These are phyloP conservation scores for Rugonectria rugulosa DNA, from an alignment of 2,329 filamentous ascomycete genomes.

Conservation along the genomic window DNA sequence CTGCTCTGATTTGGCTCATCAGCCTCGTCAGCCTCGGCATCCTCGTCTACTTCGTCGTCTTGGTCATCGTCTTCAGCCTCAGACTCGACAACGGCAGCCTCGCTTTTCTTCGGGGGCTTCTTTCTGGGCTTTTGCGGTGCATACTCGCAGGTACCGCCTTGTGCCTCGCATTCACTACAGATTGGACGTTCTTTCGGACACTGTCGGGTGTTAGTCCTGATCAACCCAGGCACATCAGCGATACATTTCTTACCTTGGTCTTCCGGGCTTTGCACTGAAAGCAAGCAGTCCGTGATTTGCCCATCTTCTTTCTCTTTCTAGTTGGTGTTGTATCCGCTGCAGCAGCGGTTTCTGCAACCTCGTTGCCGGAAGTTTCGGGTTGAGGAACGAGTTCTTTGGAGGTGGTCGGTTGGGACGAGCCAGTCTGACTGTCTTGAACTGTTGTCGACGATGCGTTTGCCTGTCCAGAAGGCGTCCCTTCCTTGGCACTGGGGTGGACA, in stretches of 20 bases:
- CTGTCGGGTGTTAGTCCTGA: constrained; percentile 36
- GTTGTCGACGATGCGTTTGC: constrained; percentile 34
- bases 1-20: not conserved
- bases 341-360: constrained; percentile 8
- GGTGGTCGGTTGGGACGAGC: constrained; percentile 39
- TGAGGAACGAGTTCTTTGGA: constrained; percentile 34
- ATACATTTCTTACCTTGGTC: constrained; percentile 46
- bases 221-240: not conserved
- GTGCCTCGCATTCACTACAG: constrained; percentile 48
- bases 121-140: constrained; percentile 42
- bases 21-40: not conserved
- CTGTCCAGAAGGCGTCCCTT: constrained; percentile 40
- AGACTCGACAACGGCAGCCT: constrained; percentile 24
- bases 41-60: constrained; percentile 18
- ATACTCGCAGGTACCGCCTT: constrained; percentile 49
- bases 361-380: not conserved
- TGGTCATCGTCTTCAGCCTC: constrained; percentile 25
- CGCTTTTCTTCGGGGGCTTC: constrained; percentile 31
- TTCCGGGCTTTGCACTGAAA: constrained; percentile 47
- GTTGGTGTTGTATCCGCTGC: constrained; percentile 4
- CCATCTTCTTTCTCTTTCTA: constrained; percentile 28
- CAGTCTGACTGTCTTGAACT: constrained; percentile 32
- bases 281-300: constrained; percentile 47
- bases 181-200: constrained; percentile 51
- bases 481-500: constrained; percentile 57